phyloP scores from a whole-genome alignment of 306 rosid species.

The Citrullus mucosospermus region DNA sequence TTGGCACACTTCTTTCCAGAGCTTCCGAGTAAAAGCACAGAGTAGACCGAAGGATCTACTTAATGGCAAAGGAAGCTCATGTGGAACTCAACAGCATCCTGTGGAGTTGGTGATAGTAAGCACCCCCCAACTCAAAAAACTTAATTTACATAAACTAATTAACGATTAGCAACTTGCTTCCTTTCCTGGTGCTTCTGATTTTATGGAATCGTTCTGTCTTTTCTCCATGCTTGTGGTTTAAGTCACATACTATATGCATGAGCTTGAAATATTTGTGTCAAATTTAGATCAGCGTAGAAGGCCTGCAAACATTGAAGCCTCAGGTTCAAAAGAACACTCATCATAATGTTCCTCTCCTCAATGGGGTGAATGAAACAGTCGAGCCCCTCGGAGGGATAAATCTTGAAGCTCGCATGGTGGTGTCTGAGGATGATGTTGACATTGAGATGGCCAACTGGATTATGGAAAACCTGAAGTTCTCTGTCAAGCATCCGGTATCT shows the following conservation, averaged over 20 bases:
- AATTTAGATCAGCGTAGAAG: slow-evolving; percentile 71
- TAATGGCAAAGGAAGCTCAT: slow-evolving; percentile 30
- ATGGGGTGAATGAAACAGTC: slow-evolving; percentile 42
- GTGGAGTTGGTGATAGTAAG: slow-evolving; percentile 66
- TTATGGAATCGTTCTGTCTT: not conserved
- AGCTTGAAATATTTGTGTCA: slow-evolving; percentile 7
- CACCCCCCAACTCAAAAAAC: not conserved
- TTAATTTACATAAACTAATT: not conserved
- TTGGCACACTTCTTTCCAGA: slow-evolving; percentile 77
- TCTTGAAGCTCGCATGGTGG: slow-evolving; percentile 54
- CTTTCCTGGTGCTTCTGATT: not conserved
- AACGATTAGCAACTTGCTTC: not conserved
- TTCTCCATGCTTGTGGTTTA: not conserved
- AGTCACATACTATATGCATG: slow-evolving; percentile 5
- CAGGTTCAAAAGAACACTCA: slow-evolving; percentile 28
- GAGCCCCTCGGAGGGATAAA: slow-evolving; percentile 55
- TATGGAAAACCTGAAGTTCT: slow-evolving; percentile 75
- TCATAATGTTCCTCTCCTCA: slow-evolving; percentile 21
- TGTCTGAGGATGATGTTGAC: slow-evolving; percentile 39
- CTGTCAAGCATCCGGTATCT: slow-evolving; percentile 72
- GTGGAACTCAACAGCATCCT: slow-evolving; percentile 33
- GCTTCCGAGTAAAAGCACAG: slow-evolving; percentile 57
- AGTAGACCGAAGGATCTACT: slow-evolving; percentile 33
- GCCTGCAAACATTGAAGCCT: slow-evolving; percentile 75
- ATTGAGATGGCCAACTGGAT: slow-evolving; percentile 56